Base-by-base conservation (phyloP, 257 asterid genomes). In the Solanum sejunctum region DNA sequence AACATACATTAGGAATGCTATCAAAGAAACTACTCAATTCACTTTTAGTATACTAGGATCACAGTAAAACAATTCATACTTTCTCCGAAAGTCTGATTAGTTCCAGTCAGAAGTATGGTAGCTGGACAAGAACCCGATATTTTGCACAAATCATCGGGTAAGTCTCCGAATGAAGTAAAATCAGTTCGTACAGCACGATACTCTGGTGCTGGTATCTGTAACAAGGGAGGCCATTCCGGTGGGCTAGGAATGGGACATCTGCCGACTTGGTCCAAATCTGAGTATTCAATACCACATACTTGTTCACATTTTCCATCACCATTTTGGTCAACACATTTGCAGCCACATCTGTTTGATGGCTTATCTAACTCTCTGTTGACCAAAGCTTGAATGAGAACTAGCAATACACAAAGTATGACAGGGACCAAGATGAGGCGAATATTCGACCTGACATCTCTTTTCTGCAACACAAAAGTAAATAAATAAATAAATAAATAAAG, bases 271-370 rank as follows among this genome's bases (percentile, higher is more conserved):
- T 90, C 93, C 86, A 89, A 39, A 81, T 91, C 88, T 43, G 99
- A 97, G 92, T 95, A 95, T 82, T 97, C 92, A 58, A 97, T 89
- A 86, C 99, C 99, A 86, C 99, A 95, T 80, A 84, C 90, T 80
- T 83, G 67, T 87, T 93, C 97, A 85, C 99, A 97, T 75, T 83
- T 93, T 63, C 98, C 98, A 87, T 92, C 92, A 84, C 95, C 97
- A 70, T 83, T 88, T 41, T 92, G 92, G 89, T 92, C 97, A 54
- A 92, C 89, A 91, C 98, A 95, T 71, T 89, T 85, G 91, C 99
- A 97, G 80, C 98, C 99, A 88, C 99, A 97, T 89, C 88, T 92
- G 81, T 92, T 92, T 78, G 92, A 84, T 78, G 98, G 93, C 86
- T 91, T 94, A 90, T 96, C 94, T 72, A 96, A 89, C 83, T 91